Evolutionary conservation across 1,284 basidiomycete species (phyloP).

Genomic region (Austroboletus novae-zelandiae): DNA sequence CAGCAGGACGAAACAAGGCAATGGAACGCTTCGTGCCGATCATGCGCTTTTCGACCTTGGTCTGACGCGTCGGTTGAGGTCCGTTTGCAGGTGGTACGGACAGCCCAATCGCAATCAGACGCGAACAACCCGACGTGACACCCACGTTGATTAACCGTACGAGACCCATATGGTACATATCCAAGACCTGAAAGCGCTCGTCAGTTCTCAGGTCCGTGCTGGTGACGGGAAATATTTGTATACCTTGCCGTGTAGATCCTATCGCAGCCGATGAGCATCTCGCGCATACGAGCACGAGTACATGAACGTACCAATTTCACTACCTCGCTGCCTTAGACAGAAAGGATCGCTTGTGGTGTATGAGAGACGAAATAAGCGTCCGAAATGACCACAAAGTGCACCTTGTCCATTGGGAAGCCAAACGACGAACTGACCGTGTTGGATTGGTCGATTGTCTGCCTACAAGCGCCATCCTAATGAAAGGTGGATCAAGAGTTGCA

Average conservation of each 20-base stretch:
- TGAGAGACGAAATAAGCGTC: conserved; percentile 27
- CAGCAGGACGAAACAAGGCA: neutral
- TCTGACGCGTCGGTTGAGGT: conserved; percentile 65
- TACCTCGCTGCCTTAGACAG: conserved; percentile 54
- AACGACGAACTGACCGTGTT: conserved; percentile 60
- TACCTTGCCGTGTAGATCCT: conserved; percentile 55
- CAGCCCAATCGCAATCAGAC: conserved; percentile 70
- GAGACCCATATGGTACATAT: conserved; percentile 60
- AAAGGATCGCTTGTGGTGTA: conserved; percentile 25
- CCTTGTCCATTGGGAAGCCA: conserved; percentile 71
- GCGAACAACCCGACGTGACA: conserved; percentile 62
- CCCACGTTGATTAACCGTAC: conserved; percentile 73
- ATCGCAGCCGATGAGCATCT: conserved; percentile 3
- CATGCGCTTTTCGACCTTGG: conserved; percentile 68
- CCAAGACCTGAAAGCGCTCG: conserved; percentile 37
- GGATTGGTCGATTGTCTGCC: conserved; percentile 63
- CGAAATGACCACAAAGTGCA: conserved; percentile 21
- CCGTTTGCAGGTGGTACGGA: conserved; percentile 57
- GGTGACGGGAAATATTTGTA: neutral
- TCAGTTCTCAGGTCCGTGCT: neutral
- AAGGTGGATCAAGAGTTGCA: neutral
- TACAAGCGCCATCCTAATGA: neutral
- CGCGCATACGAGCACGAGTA: neutral
- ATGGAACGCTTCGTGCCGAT: conserved; percentile 48
- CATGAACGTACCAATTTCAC: conserved; percentile 42